These are phyloP conservation scores for Erysimum cheiranthoides DNA, from an alignment of 345 rosid genomes.

Conservation along the genomic window DNA sequence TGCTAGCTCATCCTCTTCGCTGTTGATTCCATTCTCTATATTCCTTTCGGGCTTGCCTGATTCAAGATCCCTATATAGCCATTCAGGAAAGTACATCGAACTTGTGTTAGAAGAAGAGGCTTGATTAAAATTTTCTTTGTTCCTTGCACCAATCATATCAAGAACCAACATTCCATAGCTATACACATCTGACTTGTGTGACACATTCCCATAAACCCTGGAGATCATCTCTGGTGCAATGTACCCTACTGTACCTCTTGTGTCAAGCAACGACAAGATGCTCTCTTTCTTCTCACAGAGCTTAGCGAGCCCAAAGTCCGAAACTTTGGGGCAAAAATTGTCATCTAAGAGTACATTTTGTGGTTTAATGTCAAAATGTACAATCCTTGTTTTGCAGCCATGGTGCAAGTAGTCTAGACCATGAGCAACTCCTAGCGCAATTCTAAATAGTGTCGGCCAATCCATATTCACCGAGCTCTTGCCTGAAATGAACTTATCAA, in stretches of 20 bases:
- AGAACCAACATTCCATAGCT: no score
- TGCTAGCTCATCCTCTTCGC: conserved; percentile 19
- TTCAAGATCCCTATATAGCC: conserved; percentile 43
- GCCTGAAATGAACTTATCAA: conserved; percentile 40
- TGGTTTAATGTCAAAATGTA: conserved; percentile 57
- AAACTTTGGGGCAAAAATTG: conserved; percentile 48
- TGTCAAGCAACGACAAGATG: no score
- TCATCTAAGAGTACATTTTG: conserved; percentile 54
- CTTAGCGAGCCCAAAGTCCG: conserved; percentile 33
- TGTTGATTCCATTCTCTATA: neutral
- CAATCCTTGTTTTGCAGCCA: conserved; percentile 53
- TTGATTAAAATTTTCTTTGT: neutral
- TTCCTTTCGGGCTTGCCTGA: neutral
- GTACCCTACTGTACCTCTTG: no score
- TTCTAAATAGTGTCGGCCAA: conserved; percentile 30
- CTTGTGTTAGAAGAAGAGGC: conserved; percentile 21
- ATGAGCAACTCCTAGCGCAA: conserved; percentile 47
- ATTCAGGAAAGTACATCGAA: conserved; percentile 43
- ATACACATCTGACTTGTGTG: no score
- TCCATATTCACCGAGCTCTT: neutral
- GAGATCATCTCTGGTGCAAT: no score
- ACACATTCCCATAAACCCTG: no score
- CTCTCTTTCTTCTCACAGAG: no score
- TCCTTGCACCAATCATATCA: no score
- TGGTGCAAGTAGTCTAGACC: conserved; percentile 57